phyloP scores from a whole-genome alignment of 208 protist genomes.

The Entamoeba histolytica region DNA sequence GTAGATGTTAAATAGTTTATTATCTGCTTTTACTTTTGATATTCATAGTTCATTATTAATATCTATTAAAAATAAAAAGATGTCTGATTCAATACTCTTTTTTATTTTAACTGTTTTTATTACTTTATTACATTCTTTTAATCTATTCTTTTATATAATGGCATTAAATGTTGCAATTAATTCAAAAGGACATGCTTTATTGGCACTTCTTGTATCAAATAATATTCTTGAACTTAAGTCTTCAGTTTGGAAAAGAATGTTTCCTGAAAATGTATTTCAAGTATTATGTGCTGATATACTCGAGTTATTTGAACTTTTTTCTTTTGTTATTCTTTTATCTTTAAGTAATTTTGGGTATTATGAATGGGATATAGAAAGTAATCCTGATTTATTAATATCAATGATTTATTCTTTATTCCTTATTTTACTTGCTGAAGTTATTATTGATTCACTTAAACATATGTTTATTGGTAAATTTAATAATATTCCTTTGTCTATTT shows the following conservation, averaged over 20 bases:
- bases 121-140: background rate
- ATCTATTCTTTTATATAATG: background rate
- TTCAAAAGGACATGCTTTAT: background rate
- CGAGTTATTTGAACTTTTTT: background rate
- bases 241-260: background rate
- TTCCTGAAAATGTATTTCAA: background rate
- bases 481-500: background rate
- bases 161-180: background rate
- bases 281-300: background rate
- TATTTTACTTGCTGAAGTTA: background rate
- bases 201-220: background rate
- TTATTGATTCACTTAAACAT: background rate
- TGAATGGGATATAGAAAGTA: background rate
- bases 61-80: background rate
- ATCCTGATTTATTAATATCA: background rate
- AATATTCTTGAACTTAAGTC: background rate
- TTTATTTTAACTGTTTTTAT: background rate
- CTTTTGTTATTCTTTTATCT: background rate
- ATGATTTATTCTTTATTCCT: background rate
- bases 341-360: background rate
- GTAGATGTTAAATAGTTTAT: background rate
- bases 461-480: background rate
- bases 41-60: background rate
- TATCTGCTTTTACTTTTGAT: background rate
- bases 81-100: background rate